Percentiles rank a stretch among this genome's conserved stretches.
phyloP scores from a whole-genome alignment of 345 rosid species.

The Camelina laxa region DNA sequence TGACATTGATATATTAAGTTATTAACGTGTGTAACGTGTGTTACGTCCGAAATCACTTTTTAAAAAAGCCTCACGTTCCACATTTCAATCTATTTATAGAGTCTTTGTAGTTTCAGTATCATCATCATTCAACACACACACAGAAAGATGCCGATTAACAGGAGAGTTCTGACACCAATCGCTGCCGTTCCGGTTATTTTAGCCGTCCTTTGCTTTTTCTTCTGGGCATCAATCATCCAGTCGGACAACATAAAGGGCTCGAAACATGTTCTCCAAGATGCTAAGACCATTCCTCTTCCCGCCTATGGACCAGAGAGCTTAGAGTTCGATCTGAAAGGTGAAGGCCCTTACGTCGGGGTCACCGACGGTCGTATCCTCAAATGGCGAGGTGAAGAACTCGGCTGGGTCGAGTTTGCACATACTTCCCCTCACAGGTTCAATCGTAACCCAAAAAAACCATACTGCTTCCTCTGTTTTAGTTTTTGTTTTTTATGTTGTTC shows the following conservation, averaged over 20 bases:
- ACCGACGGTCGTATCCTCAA: slow-evolving; percentile 69
- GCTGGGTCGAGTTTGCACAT: slow-evolving; percentile 71
- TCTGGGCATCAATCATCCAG: slow-evolving; percentile 36
- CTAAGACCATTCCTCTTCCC: slow-evolving; percentile 39
- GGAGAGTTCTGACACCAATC: slow-evolving; percentile 12
- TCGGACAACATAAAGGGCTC: slow-evolving; percentile 19
- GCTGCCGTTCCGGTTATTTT: slow-evolving; percentile 27
- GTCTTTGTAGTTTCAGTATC: neutral
- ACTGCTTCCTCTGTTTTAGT: neutral
- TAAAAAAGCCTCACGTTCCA: neutral
- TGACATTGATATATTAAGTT: neutral
- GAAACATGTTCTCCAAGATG: slow-evolving; percentile 24
- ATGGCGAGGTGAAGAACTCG: slow-evolving; percentile 43
- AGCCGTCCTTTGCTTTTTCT: slow-evolving; percentile 23
- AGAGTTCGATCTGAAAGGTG: slow-evolving; percentile 39
- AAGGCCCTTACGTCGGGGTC: slow-evolving; percentile 64
- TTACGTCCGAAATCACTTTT: neutral
- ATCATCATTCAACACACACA: neutral
- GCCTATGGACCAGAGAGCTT: slow-evolving; percentile 43
- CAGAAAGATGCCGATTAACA: slow-evolving; percentile 24
- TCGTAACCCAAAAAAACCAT: neutral
- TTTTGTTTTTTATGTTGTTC: neutral
- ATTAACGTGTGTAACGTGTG: neutral
- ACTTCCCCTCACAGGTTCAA: slow-evolving; percentile 56
- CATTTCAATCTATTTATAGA: neutral